phyloP scores from a whole-genome alignment of 352 stramenopile species.

The Globisporangium lucens region DNA sequence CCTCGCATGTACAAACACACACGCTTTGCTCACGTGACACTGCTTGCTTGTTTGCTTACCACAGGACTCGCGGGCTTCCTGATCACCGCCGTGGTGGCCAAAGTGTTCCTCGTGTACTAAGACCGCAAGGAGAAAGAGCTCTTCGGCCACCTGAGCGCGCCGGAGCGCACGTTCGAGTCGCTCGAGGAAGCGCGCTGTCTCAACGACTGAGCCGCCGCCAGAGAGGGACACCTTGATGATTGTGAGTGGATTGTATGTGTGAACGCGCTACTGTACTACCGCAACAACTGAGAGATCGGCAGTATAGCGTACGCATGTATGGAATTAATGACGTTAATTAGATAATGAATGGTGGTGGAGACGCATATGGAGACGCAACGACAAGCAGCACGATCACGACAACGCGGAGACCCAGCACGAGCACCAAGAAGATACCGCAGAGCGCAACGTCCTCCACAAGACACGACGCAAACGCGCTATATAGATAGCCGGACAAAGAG shows the following conservation, averaged over 20 bases:
- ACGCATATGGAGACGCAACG: not conserved
- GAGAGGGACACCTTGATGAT: not conserved
- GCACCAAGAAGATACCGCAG: not conserved
- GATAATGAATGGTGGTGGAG: not conserved
- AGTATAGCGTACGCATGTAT: not conserved
- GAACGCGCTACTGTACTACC: not conserved
- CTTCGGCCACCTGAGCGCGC: constrained; percentile 6
- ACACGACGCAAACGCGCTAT: not conserved
- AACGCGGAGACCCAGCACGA: not conserved
- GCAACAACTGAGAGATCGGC: not conserved
- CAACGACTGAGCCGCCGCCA: not conserved
- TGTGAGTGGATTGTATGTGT: not conserved
- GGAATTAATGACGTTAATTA: not conserved
- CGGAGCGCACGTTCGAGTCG: constrained; percentile 8
- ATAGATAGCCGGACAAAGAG: not conserved
- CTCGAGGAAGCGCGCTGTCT: constrained; percentile 14
- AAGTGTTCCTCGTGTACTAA: constrained; percentile 12
- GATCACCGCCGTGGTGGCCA: constrained; percentile 11
- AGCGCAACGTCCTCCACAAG: not conserved
- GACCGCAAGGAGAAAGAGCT: constrained; percentile 13
- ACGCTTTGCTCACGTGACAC: not conserved
- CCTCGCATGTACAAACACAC: not conserved
- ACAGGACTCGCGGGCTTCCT: constrained; percentile 5
- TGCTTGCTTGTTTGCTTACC: not conserved
- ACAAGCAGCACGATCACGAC: not conserved